These are phyloP conservation scores for Melastoma candidum DNA, from an alignment of 441 rosid genomes.

Conservation along the genomic window DNA sequence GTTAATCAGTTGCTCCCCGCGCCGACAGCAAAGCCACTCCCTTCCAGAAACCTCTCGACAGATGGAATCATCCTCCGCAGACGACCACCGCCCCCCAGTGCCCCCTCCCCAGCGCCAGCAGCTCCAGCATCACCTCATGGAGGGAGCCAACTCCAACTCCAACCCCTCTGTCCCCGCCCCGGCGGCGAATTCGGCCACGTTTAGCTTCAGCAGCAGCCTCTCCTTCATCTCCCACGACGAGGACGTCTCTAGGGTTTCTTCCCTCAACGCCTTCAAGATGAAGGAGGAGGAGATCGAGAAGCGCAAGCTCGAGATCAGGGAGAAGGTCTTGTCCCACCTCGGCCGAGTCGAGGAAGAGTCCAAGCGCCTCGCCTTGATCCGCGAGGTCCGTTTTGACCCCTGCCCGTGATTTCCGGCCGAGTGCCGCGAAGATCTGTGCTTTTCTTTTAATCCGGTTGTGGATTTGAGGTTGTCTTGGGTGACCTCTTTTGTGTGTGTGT, in stretches of 20 bases:
- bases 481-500: no score
- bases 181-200: constrained; percentile 35
- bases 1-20: no score
- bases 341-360: constrained; percentile 86
- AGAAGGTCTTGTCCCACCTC: constrained; percentile 67
- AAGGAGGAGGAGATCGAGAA: constrained; percentile 93
- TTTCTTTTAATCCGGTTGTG: background rate
- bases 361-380: constrained; percentile 66
- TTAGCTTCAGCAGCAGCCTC: constrained; percentile 77
- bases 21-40: background rate
- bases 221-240: constrained; percentile 64
- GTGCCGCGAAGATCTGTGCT: no score
- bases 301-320: constrained; percentile 77
- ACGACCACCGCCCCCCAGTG: no score
- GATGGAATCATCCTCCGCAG: no score
- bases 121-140: constrained; percentile 36
- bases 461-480: background rate
- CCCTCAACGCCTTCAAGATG: constrained; percentile 67
- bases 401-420: no score
- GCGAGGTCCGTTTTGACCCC: constrained; percentile 39
- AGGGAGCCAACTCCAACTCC: no score
- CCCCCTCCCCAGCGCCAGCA: constrained; percentile 26
- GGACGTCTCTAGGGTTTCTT: constrained; percentile 71
- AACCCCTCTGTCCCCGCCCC: no score
- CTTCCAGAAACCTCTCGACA: background rate